phyloP scores from a whole-genome alignment of 192 early-diverging fungal genomes.

The Coemansia sp. region DNA sequence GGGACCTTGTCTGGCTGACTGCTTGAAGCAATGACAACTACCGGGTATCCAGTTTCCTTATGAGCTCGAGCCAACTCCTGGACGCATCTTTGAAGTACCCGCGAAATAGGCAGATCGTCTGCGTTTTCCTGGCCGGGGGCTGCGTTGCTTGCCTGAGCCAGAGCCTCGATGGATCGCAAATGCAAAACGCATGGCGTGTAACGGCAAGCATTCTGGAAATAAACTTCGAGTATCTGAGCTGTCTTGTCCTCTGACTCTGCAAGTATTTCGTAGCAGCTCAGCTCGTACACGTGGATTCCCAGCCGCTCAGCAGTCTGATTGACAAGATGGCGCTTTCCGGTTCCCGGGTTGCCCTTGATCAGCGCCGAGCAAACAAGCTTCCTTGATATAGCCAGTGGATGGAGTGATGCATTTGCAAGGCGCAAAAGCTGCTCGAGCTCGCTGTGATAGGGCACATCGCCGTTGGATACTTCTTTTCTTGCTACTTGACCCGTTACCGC shows the following conservation, averaged over 20 bases:
- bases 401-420: constrained; percentile 67
- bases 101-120: constrained; percentile 45
- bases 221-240: constrained; percentile 67
- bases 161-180: constrained; percentile 75
- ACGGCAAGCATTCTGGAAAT: constrained; percentile 73
- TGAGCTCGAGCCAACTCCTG: constrained; percentile 21
- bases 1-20: constrained; percentile 80
- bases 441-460: constrained; percentile 20
- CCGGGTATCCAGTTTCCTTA: constrained; percentile 62
- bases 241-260: constrained; percentile 83
- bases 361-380: constrained; percentile 70
- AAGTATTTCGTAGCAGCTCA: constrained; percentile 76
- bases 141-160: constrained; percentile 57
- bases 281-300: constrained; percentile 76
- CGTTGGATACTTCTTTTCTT: background rate
- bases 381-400: constrained; percentile 69
- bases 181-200: constrained; percentile 84
- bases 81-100: constrained; percentile 42
- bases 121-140: constrained; percentile 38
- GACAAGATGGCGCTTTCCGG: constrained; percentile 77
- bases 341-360: constrained; percentile 78
- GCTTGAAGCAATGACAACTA: constrained; percentile 77
- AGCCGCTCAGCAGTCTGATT: constrained; percentile 64
- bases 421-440: constrained; percentile 51
- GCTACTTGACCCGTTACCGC: background rate